phyloP scores from a whole-genome alignment of 306 rosid species.

The peach (Prunus persica) region DNA sequence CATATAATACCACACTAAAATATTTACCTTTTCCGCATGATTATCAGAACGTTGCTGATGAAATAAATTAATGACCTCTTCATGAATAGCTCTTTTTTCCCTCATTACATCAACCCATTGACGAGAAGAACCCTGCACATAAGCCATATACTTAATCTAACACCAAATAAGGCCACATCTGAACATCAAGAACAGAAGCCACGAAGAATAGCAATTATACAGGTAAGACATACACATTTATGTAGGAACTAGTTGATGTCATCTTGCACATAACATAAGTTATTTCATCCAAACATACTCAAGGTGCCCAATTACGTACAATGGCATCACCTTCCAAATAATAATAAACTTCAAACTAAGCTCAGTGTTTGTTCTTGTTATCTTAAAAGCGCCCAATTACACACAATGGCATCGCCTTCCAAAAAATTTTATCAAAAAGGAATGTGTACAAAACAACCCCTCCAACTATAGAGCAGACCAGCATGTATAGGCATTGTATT shows the following conservation, averaged over 20 bases:
- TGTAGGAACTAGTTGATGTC: neutral
- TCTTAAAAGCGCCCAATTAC: neutral
- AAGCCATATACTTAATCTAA: conserved; percentile 11
- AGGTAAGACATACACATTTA: neutral
- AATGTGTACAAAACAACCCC: neutral
- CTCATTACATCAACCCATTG: conserved; percentile 94
- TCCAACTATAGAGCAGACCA: neutral
- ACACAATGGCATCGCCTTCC: neutral
- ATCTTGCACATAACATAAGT: neutral
- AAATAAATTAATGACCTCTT: conserved; percentile 60
- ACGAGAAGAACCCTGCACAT: conserved; percentile 63
- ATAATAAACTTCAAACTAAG: neutral
- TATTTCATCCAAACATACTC: neutral
- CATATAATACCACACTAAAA: neutral
- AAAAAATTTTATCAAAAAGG: neutral
- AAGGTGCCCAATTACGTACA: too few species aligned
- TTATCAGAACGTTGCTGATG: conserved; percentile 55
- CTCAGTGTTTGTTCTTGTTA: neutral
- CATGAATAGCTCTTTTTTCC: conserved; percentile 87
- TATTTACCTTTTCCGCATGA: conserved; percentile 45
- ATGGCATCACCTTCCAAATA: too few species aligned
- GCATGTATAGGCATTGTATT: neutral
- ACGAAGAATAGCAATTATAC: neutral
- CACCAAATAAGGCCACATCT: neutral
- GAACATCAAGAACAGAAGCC: neutral